Evolutionary conservation across 2,329 filamentous ascomycete species (phyloP).

Genomic region (Cordyceps javanica): DNA sequence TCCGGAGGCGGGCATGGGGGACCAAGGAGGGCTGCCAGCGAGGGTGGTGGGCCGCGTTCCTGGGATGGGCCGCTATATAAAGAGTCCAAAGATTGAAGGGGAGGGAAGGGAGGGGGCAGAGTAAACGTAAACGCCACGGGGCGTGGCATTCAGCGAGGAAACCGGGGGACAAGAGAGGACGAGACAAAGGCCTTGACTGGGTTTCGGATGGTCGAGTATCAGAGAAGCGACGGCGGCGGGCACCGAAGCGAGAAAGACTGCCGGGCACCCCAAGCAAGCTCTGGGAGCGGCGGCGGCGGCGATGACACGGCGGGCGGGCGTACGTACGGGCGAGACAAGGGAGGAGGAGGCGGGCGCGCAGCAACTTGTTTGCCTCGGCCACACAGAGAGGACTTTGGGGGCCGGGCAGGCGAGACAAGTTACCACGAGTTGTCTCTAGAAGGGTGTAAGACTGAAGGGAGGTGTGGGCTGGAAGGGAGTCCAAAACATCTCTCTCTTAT

Average conservation of each 20-base stretch:
- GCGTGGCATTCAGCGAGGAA: background rate
- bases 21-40: constrained; percentile 2
- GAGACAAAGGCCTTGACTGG: background rate
- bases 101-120: background rate
- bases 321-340: constrained; percentile 8
- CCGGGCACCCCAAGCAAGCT: too few species aligned
- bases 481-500: constrained; percentile 12
- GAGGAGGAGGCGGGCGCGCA: background rate
- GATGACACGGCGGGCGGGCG: background rate
- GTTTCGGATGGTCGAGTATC: background rate
- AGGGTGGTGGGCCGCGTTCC: background rate
- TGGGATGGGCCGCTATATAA: constrained; percentile 5
- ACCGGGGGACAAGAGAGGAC: background rate
- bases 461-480: background rate
- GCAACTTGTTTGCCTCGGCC: constrained; percentile 5
- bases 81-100: background rate
- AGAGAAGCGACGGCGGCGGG: background rate
- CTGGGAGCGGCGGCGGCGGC: background rate
- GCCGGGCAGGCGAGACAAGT: constrained; percentile 9
- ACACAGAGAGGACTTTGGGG: constrained; percentile 6
- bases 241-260: background rate
- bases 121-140: background rate
- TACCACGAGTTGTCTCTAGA: background rate
- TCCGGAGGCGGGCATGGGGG: constrained; percentile 11
- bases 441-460: background rate